phyloP scores from a whole-genome alignment of 75 land plant species.

The Pinus taeda region DNA sequence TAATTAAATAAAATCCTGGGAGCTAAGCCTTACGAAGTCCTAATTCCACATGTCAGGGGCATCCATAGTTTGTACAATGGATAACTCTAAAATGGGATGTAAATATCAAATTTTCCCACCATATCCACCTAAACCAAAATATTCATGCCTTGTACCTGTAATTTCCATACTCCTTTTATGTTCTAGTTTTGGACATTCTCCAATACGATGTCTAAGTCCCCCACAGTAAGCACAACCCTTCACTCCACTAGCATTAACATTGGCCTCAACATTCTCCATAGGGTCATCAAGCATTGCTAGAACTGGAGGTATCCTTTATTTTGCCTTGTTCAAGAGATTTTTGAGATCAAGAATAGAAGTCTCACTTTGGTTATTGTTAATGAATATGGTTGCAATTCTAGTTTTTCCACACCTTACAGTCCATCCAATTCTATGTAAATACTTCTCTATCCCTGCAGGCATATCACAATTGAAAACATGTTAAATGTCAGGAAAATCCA shows the following conservation, averaged over 20 bases:
- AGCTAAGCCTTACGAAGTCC: no score
- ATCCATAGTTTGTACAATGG: background rate
- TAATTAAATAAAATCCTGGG: no score
- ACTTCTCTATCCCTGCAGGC: slow-evolving; percentile 1
- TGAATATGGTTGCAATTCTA: slow-evolving; percentile 93
- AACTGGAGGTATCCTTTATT: slow-evolving; percentile 88
- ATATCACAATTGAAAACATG: no score
- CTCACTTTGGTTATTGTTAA: slow-evolving; percentile 93
- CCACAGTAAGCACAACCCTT: slow-evolving; percentile 96
- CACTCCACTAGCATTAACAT: slow-evolving; percentile 78
- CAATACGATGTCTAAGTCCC: slow-evolving; percentile 88
- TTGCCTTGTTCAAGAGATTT: slow-evolving; percentile 88
- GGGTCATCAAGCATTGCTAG: slow-evolving; percentile 85
- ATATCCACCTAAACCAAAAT: slow-evolving; percentile 89
- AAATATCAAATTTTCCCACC: slow-evolving; percentile 75
- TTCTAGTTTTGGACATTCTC: slow-evolving; percentile 87
- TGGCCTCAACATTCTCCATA: slow-evolving; percentile 82
- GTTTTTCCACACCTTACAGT: slow-evolving; percentile 95
- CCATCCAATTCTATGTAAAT: slow-evolving; percentile 88
- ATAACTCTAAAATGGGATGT: background rate
- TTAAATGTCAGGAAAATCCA: no score
- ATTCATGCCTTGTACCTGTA: slow-evolving; percentile 84
- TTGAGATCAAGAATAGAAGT: slow-evolving; percentile 90
- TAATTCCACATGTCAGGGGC: no score
- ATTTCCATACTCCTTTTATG: slow-evolving; percentile 85